Evolutionary conservation across 345 rosid species (phyloP).

Genomic region (Eucalyptus paniculata): DNA sequence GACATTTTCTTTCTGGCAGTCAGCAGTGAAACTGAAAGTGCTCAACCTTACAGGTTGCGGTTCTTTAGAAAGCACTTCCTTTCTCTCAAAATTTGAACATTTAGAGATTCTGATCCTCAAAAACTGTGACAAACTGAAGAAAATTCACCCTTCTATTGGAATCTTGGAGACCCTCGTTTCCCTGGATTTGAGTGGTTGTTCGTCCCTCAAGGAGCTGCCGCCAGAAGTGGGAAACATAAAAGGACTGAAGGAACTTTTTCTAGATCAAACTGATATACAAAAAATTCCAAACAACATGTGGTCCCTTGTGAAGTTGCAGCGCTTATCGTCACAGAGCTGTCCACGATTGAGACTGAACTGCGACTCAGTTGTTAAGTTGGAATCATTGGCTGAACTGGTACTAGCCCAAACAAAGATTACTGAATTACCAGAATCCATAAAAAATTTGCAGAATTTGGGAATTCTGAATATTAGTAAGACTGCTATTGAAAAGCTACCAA

Average conservation of each 20-base stretch:
- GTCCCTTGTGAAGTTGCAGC: not conserved
- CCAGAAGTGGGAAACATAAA: not conserved
- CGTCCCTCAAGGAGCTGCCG: not conserved
- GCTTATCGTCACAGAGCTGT: not conserved
- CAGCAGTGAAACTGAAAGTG: not conserved
- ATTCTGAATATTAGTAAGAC: not conserved
- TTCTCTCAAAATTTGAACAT: not conserved
- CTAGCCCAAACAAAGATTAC: rapidly evolving
- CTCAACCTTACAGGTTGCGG: not conserved
- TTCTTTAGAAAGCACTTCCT: not conserved
- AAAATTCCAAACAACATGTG: not conserved
- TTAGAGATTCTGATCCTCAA: not conserved
- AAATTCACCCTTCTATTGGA: rapidly evolving
- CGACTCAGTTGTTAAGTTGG: not conserved
- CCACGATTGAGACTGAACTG: rapidly evolving
- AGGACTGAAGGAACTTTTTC: not conserved
- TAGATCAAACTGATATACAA: not conserved
- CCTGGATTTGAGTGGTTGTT: not conserved
- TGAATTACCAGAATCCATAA: not conserved
- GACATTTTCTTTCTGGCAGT: not conserved
- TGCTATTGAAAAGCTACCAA: rapidly evolving
- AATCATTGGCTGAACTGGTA: not conserved
- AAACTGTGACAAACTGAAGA: not conserved
- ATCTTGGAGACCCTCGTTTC: not conserved
- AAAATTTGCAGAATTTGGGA: not conserved